These are phyloP conservation scores for Fusarium graminum DNA, from an alignment of 2,329 filamentous ascomycete species.

Conservation along the genomic window DNA sequence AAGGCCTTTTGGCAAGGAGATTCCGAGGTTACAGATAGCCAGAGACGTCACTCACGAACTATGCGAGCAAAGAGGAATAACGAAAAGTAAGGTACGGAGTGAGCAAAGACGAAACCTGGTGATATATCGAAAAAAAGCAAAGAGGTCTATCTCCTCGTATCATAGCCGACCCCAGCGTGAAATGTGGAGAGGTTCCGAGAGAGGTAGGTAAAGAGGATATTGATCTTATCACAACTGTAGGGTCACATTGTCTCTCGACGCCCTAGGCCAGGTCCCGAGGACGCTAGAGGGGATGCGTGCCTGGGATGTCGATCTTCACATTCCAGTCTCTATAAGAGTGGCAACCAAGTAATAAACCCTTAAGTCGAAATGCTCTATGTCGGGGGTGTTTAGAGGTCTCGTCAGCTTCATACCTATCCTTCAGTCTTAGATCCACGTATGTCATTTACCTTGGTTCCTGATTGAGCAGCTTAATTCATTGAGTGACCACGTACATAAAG, in stretches of 20 bases:
- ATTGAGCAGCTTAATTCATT: not conserved
- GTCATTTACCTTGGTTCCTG: not conserved
- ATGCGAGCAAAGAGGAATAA: not conserved
- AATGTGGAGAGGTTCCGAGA: constrained; percentile 23
- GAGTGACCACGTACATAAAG: not conserved
- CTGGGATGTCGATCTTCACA: constrained; percentile 12
- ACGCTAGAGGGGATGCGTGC: constrained; percentile 19
- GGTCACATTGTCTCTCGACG: constrained; percentile 25
- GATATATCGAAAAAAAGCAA: constrained; percentile 5
- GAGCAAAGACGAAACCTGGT: not conserved
- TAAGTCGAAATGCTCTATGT: not conserved
- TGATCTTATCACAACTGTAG: constrained; percentile 10
- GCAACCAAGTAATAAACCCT: not conserved
- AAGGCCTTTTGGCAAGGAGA: not conserved
- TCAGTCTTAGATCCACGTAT: not conserved
- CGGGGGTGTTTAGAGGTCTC: not conserved
- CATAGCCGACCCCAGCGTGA: not conserved
- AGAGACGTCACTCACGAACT: constrained; percentile 8
- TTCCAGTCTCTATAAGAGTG: constrained; percentile 11
- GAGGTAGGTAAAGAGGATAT: constrained; percentile 3
- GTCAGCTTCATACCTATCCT: not conserved
- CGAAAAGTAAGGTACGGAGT: not conserved
- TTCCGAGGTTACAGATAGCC: constrained; percentile 1
- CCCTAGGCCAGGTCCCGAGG: constrained; percentile 1
- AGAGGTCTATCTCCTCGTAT: not conserved